These are phyloP conservation scores for Baorangia bicolor DNA, from an alignment of 768 basidiomycete genomes.

Conservation along the genomic window DNA sequence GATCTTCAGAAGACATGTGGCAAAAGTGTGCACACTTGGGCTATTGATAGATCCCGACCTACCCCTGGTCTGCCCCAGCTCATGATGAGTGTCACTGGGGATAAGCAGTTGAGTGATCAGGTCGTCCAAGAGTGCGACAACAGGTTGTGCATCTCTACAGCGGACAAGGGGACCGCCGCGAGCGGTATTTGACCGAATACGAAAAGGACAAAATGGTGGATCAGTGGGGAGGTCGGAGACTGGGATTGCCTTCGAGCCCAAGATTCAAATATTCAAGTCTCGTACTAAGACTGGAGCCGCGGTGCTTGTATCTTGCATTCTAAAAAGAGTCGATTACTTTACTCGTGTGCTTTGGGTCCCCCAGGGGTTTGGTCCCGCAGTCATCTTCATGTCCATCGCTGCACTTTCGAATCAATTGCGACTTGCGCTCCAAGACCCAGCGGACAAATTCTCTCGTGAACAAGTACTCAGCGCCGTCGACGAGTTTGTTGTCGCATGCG, in stretches of 20 bases:
- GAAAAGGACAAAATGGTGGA: conserved; percentile 38
- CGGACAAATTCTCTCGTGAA: conserved; percentile 49
- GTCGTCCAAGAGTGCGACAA: conserved; percentile 35
- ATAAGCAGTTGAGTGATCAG: conserved; percentile 34
- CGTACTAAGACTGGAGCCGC: background rate
- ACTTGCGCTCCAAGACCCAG: conserved; percentile 51
- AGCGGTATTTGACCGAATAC: conserved; percentile 40
- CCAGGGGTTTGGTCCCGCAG: conserved; percentile 3
- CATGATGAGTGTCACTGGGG: conserved; percentile 45
- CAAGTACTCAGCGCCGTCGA: conserved; percentile 53
- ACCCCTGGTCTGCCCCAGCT: conserved; percentile 44
- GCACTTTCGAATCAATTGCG: conserved; percentile 53
- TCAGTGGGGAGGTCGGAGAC: conserved; percentile 37
- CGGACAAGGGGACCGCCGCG: conserved; percentile 35
- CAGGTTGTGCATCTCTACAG: conserved; percentile 33
- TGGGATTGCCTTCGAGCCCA: conserved; percentile 34
- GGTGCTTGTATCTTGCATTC: background rate
- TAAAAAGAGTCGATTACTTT: background rate
- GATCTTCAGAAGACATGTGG: conserved; percentile 48
- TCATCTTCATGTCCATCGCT: conserved; percentile 34
- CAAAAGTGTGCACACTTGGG: conserved; percentile 43
- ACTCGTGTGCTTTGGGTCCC: background rate
- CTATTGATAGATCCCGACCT: conserved; percentile 40
- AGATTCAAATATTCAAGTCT: conserved; percentile 20
- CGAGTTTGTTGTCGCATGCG: conserved; percentile 51